Evolutionary conservation across 306 rosid genomes (phyloP), one percentile per base, ranked within the genome.

Genomic region (Biancaea sappan): DNA sequence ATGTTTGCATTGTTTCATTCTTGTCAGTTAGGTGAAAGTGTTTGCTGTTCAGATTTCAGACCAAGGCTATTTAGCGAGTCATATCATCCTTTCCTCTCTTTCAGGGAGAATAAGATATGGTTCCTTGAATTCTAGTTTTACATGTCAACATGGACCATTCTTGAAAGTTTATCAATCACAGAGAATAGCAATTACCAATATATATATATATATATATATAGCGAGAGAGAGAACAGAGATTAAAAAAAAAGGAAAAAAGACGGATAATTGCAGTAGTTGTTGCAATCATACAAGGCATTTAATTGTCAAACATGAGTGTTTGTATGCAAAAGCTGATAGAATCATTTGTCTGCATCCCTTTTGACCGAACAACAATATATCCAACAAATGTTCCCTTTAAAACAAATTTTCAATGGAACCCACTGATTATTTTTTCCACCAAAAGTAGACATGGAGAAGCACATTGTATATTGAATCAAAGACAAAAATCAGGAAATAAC

Each of bases 391-490:
- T 43, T 72, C 64, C 19, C 34, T 68, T 13, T 53, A 22, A 48
- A 47, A 58, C 35, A 58, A 54, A 63, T 0, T 73, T 35, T 66
- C 54, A 70, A 37, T 62, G 18, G 47, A 72, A 40, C 15, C 65
- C 41, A n/a, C 19, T 24, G 58, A 50, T 12, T 24, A 73, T 13
- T 57, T 64, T 57, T 54, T 58, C 51, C 65, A 72, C 59, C 53
- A 38, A 68, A 79, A 47, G 16, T 37, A 48, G n/a, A 32, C 47
- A 50, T 19, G 52, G 9, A 38, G 28, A 71, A n/a, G 16, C 24
- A 66, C n/a, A 9, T 43, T 44, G 47, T 29, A 38, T 57, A 62
- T 14, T 32, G 71, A 69, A 71, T n/a, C 75, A 75, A 78, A 69
- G 25, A 24, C 38, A 67, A 57, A 11, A 18, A 18, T 60, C 21